Base-by-base conservation (phyloP, 2,329 filamentous ascomycete genomes). In the Thielaviopsis ethacetica region DNA sequence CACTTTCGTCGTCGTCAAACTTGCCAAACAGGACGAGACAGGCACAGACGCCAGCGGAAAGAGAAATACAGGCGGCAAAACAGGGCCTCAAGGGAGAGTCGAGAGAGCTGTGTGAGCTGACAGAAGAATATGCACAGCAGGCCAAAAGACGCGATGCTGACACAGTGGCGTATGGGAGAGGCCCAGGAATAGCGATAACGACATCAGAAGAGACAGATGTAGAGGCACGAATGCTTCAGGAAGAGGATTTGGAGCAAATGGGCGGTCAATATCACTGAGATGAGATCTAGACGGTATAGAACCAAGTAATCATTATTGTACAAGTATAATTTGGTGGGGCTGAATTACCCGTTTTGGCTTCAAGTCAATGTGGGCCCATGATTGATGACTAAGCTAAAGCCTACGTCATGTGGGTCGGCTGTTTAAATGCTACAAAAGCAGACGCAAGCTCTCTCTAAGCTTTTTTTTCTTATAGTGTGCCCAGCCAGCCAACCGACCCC, bases 251-350 rank as follows among this genome's bases (percentile, higher is more conserved):
- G 17, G 55, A 57, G 51, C 19, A 50, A 15, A 34, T 60, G 52
- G 56, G 49, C 13, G 59, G 59, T 30, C 30, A 21, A 9, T 60
- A 60, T 53, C 59, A 53, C 53, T 60, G n/a, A n/a, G n/a, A n/a
- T n/a, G n/a, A 57, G 19, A 53, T 30, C 17, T 53, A 22, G 10
- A 24, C 10, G 50, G 50, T 53, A 53, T 34, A 34, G 30, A 34
- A 34, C 10, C 30, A 34, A 34, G 3, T 44, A 44, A n/a, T 44
- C 2, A 17, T 34, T 34, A 34, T 10, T 34, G 38, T 44, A 44
- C 12, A 44, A 44, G 38, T 44, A 44, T 12, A 34, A 34, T 4
- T 34, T 34, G 30, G 30, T 9, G 30, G 7, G n/a, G n/a, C n/a
- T 34, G 30, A 12, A 34, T 34, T 34, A 12, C 10, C 30, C 30